A percentile compares a stretch with the other conserved stretches of the same genome.
Evolutionary conservation across 2,329 filamentous ascomycete species (phyloP).

Genomic region (Apiospora sp.): DNA sequence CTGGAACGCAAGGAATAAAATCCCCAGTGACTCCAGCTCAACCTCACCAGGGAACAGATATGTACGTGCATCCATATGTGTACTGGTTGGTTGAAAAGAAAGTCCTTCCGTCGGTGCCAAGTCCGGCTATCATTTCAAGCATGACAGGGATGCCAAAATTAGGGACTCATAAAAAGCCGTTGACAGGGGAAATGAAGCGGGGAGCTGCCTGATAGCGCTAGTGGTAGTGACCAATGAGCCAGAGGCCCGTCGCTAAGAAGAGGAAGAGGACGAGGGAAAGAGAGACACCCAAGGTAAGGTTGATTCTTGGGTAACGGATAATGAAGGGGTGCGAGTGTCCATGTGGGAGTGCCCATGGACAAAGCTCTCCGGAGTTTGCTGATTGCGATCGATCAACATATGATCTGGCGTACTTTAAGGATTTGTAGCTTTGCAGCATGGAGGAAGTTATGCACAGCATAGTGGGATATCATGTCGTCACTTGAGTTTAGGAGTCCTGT

Average conservation of each 20-base stretch:
- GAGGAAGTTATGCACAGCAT: background rate
- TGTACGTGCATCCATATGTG: background rate
- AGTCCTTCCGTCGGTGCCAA: background rate
- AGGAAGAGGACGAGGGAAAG: conserved; percentile 16
- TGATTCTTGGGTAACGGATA: background rate
- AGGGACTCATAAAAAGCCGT: conserved; percentile 23
- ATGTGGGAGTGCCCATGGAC: conserved; percentile 1
- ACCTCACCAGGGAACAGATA: background rate
- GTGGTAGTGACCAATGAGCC: background rate
- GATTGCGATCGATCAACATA: conserved; percentile 1
- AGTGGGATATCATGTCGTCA: background rate
- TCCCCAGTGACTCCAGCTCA: background rate
- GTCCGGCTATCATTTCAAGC: conserved; percentile 18
- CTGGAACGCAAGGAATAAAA: background rate
- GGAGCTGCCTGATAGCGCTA: conserved; percentile 18
- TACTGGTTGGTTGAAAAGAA: conserved; percentile 8
- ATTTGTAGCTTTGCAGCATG: background rate
- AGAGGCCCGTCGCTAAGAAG: conserved; percentile 13
- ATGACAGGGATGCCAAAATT: conserved; percentile 21
- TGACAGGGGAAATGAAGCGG: conserved; percentile 23
- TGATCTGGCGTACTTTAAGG: background rate
- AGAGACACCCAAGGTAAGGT: background rate
- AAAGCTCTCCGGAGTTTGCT: conserved; percentile 6
- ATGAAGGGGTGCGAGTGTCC: background rate
- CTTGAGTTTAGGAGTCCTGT: background rate